A percentile compares a stretch with the other conserved stretches of the same genome.
phyloP scores from a whole-genome alignment of 352 stramenopile genomes.

The Phytophthora tubulina region DNA sequence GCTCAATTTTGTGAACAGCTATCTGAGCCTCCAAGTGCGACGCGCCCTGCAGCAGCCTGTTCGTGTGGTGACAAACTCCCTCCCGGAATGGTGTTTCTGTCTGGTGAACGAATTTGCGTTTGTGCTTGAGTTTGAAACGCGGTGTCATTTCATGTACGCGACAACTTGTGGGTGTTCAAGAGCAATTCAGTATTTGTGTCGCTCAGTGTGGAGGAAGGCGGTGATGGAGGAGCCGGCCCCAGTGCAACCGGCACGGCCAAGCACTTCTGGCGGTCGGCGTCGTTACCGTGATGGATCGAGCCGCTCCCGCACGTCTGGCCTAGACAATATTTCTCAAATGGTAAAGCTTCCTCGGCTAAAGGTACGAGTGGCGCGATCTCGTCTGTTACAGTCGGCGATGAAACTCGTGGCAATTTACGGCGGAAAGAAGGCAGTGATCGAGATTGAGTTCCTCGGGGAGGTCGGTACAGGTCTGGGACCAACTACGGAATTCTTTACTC shows the following conservation, averaged over 20 bases:
- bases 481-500: slow-evolving; percentile 84
- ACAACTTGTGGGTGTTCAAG: slow-evolving; percentile 73
- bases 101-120: slow-evolving; percentile 69
- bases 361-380: slow-evolving; percentile 70
- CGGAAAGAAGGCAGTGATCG: slow-evolving; percentile 78
- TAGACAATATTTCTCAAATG: slow-evolving; percentile 70
- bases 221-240: slow-evolving; percentile 56
- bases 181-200: slow-evolving; percentile 75
- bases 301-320: slow-evolving; percentile 44
- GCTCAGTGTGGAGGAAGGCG: slow-evolving; percentile 71
- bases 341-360: slow-evolving; percentile 82
- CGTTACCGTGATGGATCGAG: slow-evolving; percentile 48
- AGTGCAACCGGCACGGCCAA: slow-evolving; percentile 19
- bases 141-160: slow-evolving; percentile 73
- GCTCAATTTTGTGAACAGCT: slow-evolving; percentile 63
- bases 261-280: slow-evolving; percentile 31
- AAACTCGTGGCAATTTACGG: slow-evolving; percentile 81
- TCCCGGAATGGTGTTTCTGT: slow-evolving; percentile 66
- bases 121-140: slow-evolving; percentile 72
- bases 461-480: slow-evolving; percentile 77
- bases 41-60: slow-evolving; percentile 68
- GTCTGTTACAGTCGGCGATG: slow-evolving; percentile 72
- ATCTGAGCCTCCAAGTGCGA: slow-evolving; percentile 66
- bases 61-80: slow-evolving; percentile 67
- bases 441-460: slow-evolving; percentile 86